Evolutionary conservation across 495 filamentous ascomycete genomes (phyloP).

Genomic region (Aspergillus carlsbadensis): DNA sequence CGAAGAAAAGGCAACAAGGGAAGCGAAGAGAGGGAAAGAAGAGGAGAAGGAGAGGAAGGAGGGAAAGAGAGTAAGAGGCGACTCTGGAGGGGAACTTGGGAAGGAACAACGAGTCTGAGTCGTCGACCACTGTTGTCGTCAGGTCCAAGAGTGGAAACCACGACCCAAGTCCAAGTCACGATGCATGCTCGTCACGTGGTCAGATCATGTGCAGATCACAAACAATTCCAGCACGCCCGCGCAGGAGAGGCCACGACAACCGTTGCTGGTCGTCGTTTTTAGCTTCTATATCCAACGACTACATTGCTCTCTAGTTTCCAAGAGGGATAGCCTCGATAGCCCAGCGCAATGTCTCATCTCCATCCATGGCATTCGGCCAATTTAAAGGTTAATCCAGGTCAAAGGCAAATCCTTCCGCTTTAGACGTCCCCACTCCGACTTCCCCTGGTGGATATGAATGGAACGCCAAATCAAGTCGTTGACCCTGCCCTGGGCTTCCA

Average conservation of each 20-base stretch:
- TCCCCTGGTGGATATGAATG: constrained; percentile 1
- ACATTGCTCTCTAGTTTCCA: too few species aligned
- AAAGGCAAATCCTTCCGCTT: constrained; percentile 7
- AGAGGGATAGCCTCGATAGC: too few species aligned
- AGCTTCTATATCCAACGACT: too few species aligned
- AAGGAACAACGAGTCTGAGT: constrained; percentile 20
- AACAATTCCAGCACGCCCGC: background rate
- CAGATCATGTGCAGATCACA: constrained; percentile 27
- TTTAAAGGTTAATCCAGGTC: background rate
- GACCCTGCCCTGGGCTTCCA: background rate
- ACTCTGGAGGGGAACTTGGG: constrained; percentile 8
- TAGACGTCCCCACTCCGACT: background rate
- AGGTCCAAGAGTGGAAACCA: constrained; percentile 13
- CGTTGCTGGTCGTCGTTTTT: too few species aligned
- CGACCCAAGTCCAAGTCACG: constrained; percentile 19
- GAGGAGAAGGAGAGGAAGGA: background rate
- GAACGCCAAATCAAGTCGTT: background rate
- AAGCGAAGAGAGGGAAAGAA: constrained; percentile 6
- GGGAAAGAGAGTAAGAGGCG: background rate
- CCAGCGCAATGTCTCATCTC: background rate
- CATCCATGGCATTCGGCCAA: background rate
- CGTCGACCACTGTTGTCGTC: constrained; percentile 1
- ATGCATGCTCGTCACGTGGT: constrained; percentile 40
- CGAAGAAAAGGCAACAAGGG: constrained; percentile 8
- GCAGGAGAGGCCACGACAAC: background rate